Evolutionary conservation across 2,329 filamentous ascomycete genomes (phyloP).

Genomic region (Alternaria sp.): DNA sequence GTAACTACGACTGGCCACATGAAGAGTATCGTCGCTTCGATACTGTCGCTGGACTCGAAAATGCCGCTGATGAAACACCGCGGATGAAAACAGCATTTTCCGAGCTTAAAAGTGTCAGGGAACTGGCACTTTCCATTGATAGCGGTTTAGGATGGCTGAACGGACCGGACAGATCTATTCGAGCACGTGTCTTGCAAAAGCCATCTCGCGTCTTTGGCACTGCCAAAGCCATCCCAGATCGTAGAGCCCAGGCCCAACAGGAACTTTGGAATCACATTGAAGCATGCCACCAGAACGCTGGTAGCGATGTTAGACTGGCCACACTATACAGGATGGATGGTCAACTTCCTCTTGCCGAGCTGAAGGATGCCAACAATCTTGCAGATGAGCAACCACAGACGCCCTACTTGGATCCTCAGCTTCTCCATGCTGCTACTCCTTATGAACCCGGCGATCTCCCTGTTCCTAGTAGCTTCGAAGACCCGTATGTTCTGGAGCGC

Average conservation of each 20-base stretch:
- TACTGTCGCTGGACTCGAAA: conserved; percentile 65
- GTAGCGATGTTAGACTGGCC: conserved; percentile 34
- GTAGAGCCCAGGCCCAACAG: conserved; percentile 42
- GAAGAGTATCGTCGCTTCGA: conserved; percentile 65
- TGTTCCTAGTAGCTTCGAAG: conserved; percentile 28
- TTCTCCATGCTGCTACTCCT: conserved; percentile 36
- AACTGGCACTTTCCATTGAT: conserved; percentile 72
- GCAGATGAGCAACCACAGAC: conserved; percentile 29
- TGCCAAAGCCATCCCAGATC: conserved; percentile 47
- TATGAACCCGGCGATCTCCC: conserved; percentile 25
- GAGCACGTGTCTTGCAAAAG: conserved; percentile 55
- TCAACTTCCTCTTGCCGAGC: conserved; percentile 18
- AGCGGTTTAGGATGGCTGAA: conserved; percentile 71
- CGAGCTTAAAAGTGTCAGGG: conserved; percentile 61
- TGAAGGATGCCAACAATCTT: conserved; percentile 16
- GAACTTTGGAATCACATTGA: conserved; percentile 47
- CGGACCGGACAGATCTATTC: conserved; percentile 64
- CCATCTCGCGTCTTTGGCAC: conserved; percentile 56
- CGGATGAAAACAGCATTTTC: conserved; percentile 67
- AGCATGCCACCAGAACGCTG: conserved; percentile 22
- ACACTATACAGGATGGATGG: conserved; percentile 37
- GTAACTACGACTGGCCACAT: conserved; percentile 69
- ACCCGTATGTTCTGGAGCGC: conserved; percentile 26
- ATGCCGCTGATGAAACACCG: conserved; percentile 67
- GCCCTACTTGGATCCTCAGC: conserved; percentile 38